Evolutionary conservation across 257 asterid genomes (phyloP).

Genomic region (Euphrasia confusa): DNA sequence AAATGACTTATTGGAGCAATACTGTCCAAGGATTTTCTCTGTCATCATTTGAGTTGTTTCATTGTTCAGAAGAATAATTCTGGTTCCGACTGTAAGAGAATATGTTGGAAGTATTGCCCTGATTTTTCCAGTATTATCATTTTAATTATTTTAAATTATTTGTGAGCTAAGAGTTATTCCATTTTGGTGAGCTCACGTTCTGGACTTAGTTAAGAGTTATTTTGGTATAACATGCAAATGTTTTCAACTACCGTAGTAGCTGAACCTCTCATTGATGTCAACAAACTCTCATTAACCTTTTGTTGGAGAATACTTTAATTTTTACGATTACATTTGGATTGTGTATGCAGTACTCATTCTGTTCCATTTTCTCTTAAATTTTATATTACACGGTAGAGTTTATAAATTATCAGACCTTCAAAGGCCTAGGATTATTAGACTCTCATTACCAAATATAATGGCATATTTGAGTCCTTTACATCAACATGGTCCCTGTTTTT

Average conservation of each 20-base stretch:
- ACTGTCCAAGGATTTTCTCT: constrained; percentile 3
- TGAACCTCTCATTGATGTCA: constrained; percentile 11
- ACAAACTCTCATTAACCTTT: background rate
- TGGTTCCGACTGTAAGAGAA: constrained; percentile 16
- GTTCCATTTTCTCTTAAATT: constrained; percentile 16
- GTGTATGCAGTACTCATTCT: constrained; percentile 12
- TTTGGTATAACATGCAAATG: background rate
- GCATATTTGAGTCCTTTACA: constrained; percentile 5
- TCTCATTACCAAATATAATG: constrained; percentile 14
- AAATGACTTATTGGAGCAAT: constrained; percentile 1
- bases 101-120: constrained; percentile 11
- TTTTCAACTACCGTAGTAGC: constrained; percentile 20
- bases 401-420: constrained; percentile 14
- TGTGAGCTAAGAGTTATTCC: constrained; percentile 4
- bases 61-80: constrained; percentile 14
- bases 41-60: constrained; percentile 11
- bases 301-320: background rate
- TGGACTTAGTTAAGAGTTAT: constrained; percentile 16
- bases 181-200: background rate
- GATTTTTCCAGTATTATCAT: background rate
- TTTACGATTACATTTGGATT: background rate
- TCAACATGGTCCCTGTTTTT: constrained; percentile 6
- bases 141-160: background rate
- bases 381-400: constrained; percentile 11
- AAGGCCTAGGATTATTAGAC: constrained; percentile 8